phyloP scores from a whole-genome alignment of 768 basidiomycete genomes.

The Naganishia friedmannii region DNA sequence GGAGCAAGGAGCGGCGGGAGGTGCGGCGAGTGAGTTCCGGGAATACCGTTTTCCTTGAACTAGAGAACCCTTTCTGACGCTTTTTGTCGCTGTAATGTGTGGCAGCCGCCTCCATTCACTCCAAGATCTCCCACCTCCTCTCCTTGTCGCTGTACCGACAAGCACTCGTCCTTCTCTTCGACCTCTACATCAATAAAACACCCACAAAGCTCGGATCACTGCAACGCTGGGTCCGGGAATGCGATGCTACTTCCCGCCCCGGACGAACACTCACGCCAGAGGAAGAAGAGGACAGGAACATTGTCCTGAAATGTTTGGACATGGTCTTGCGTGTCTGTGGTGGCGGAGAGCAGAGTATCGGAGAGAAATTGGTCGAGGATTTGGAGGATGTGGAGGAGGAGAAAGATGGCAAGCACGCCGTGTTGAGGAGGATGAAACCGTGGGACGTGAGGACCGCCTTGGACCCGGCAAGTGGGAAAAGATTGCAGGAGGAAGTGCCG shows the following conservation, averaged over 20 bases:
- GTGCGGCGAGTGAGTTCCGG: background rate
- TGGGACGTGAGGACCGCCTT: slow-evolving; percentile 41
- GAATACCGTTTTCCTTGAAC: background rate
- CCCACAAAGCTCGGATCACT: slow-evolving; percentile 60
- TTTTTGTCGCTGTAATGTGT: background rate
- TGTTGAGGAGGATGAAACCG: slow-evolving; percentile 38
- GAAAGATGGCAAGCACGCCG: slow-evolving; percentile 24
- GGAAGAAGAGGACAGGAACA: slow-evolving; percentile 50
- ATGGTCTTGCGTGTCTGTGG: slow-evolving; percentile 57
- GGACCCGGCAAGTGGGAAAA: background rate
- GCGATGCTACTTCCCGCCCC: slow-evolving; percentile 56
- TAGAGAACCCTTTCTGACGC: background rate
- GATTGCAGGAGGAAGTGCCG: slow-evolving; percentile 38
- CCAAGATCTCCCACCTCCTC: slow-evolving; percentile 36
- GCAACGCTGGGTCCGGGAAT: slow-evolving; percentile 62
- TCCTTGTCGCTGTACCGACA: slow-evolving; percentile 56
- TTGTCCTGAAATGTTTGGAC: slow-evolving; percentile 57
- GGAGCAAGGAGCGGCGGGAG: slow-evolving; percentile 33
- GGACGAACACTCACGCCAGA: slow-evolving; percentile 49
- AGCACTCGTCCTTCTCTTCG: slow-evolving; percentile 60
- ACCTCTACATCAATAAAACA: slow-evolving; percentile 57
- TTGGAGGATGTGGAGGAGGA: slow-evolving; percentile 14
- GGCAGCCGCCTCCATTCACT: slow-evolving; percentile 34
- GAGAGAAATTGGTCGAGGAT: slow-evolving; percentile 20
- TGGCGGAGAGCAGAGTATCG: slow-evolving; percentile 27